phyloP scores from a whole-genome alignment of 176 grass and related monocot species.

The Eragrostis nindensis region DNA sequence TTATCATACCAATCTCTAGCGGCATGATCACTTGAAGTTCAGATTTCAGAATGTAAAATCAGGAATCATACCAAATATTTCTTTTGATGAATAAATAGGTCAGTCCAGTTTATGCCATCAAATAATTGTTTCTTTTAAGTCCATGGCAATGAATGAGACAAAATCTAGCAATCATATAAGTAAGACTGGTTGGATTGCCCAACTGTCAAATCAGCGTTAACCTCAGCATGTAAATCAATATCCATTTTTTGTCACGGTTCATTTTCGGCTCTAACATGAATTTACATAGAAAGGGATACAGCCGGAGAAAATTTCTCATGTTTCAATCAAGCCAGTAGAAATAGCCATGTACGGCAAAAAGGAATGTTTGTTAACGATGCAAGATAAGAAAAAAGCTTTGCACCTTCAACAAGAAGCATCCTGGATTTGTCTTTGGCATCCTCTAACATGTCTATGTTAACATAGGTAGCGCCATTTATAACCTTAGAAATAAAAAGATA shows the following conservation, averaged over 20 bases:
- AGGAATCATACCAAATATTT: background rate
- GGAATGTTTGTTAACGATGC: slow-evolving; percentile 22
- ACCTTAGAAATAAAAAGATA: slow-evolving; percentile 53
- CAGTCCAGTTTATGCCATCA: background rate
- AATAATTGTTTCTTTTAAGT: slow-evolving; percentile 2
- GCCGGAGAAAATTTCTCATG: background rate
- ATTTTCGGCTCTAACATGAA: slow-evolving; percentile 23
- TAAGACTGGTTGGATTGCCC: background rate
- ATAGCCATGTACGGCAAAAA: slow-evolving; percentile 11
- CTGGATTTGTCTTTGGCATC: slow-evolving; percentile 75
- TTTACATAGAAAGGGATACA: background rate
- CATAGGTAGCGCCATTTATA: slow-evolving; percentile 90
- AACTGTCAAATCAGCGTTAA: background rate
- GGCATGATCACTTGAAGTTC: background rate
- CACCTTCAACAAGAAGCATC: slow-evolving; percentile 97
- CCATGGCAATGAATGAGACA: background rate
- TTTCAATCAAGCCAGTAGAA: slow-evolving; percentile 17
- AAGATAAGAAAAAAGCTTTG: slow-evolving; percentile 21
- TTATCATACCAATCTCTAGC: background rate
- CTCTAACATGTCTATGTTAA: slow-evolving; percentile 85
- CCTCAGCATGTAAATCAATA: slow-evolving; percentile 17
- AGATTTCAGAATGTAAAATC: background rate
- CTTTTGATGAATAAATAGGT: background rate
- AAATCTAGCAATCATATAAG: background rate
- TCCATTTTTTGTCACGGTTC: background rate